phyloP scores from a whole-genome alignment of 306 rosid genomes.

The Sicyos edulis region DNA sequence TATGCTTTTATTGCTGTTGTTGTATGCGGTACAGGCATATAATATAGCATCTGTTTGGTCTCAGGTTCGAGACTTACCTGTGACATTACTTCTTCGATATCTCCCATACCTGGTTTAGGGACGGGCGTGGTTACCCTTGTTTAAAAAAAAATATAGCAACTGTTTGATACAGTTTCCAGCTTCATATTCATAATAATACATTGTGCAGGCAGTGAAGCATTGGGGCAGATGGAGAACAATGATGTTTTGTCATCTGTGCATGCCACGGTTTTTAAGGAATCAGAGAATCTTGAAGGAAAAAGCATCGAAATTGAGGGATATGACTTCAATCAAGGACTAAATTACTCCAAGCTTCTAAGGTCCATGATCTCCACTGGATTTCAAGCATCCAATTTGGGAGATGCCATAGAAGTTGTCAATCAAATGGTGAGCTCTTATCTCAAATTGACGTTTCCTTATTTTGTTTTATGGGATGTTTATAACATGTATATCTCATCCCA shows the following conservation, averaged over 20 bases:
- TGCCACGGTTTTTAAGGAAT: constrained; percentile 61
- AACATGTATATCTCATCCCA: background rate
- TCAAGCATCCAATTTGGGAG: constrained; percentile 84
- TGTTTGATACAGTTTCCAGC: background rate
- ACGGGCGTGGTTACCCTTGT: too few species aligned
- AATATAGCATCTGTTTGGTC: background rate
- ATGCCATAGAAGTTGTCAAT: constrained; percentile 60
- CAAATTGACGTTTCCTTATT: background rate
- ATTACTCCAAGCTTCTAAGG: constrained; percentile 52
- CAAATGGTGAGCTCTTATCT: constrained; percentile 52
- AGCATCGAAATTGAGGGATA: constrained; percentile 58
- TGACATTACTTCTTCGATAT: too few species aligned
- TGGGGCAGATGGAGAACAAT: constrained; percentile 30
- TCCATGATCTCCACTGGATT: constrained; percentile 71
- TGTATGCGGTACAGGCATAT: background rate
- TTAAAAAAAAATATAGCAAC: too few species aligned
- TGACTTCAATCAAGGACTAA: constrained; percentile 65
- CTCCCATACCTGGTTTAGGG: too few species aligned
- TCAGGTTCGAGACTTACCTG: too few species aligned
- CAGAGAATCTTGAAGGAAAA: constrained; percentile 56
- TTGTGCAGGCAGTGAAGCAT: constrained; percentile 10
- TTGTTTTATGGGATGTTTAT: background rate
- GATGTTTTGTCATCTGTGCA: constrained; percentile 29
- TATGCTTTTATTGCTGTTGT: background rate
- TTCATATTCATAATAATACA: background rate